Percentiles rank a stretch among this genome's conserved stretches.
Evolutionary conservation across 2,329 filamentous ascomycete species (phyloP).

Genomic region (Aspergillus novoparasiticus): DNA sequence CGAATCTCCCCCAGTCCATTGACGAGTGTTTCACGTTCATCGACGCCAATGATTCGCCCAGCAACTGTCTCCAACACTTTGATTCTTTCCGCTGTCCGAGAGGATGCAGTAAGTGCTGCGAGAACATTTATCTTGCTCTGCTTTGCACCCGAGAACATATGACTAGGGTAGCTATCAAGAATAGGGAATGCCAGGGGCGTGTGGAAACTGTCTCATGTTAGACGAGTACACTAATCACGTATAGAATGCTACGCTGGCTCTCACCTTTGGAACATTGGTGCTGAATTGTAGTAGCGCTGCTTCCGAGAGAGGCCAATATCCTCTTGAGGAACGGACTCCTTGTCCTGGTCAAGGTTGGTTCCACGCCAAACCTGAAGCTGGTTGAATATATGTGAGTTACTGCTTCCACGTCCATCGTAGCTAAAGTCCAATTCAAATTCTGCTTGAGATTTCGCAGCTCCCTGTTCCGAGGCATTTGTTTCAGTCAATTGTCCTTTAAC

Average conservation of each 20-base stretch:
- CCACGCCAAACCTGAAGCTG: constrained; percentile 39
- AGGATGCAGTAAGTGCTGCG: constrained; percentile 71
- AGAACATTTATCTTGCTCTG: constrained; percentile 50
- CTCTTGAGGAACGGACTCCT: constrained; percentile 16
- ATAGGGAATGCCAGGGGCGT: constrained; percentile 68
- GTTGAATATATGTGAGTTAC: constrained; percentile 37
- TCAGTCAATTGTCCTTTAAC: constrained; percentile 2
- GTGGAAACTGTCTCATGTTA: constrained; percentile 33
- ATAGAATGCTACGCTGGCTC: background rate
- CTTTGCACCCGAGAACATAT: constrained; percentile 62
- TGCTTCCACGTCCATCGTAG: constrained; percentile 28
- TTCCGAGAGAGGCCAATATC: constrained; percentile 34
- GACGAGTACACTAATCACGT: background rate
- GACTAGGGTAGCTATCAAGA: constrained; percentile 78
- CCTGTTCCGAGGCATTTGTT: constrained; percentile 13
- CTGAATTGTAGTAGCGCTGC: constrained; percentile 35
- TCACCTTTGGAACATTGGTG: constrained; percentile 39
- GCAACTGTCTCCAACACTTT: constrained; percentile 67
- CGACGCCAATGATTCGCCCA: constrained; percentile 63
- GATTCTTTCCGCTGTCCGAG: constrained; percentile 69
- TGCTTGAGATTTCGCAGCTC: constrained; percentile 24
- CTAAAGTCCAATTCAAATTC: constrained; percentile 44
- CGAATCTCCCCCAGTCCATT: constrained; percentile 81
- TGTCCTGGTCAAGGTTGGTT: constrained; percentile 16
- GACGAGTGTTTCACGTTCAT: constrained; percentile 81